Evolutionary conservation across 2,329 filamentous ascomycete genomes (phyloP).

Genomic region (Aureobasidium sp.): DNA sequence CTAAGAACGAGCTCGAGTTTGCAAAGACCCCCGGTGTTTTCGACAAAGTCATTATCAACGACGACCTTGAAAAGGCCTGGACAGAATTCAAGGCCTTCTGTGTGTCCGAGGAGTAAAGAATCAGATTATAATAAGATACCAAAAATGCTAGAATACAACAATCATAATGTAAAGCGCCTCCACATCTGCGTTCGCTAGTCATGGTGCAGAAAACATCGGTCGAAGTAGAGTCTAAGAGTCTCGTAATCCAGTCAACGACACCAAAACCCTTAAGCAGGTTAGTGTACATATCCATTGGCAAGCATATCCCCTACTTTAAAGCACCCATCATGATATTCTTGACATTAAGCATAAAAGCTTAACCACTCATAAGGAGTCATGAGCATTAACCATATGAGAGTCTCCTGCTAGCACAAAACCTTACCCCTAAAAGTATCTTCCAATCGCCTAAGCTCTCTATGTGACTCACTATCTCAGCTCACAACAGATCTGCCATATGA

Average conservation of each 20-base stretch:
- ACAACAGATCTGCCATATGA: no score
- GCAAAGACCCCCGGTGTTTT: conserved; percentile 60
- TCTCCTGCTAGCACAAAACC: no score
- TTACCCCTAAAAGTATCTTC: no score
- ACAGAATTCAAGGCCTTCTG: conserved; percentile 38
- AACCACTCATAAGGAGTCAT: no score
- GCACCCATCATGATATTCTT: no score
- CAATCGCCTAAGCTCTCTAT: no score
- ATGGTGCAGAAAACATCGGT: neutral
- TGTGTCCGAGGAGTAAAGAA: conserved; percentile 22
- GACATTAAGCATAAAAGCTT: no score
- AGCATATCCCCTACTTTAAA: no score
- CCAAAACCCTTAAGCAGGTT: neutral
- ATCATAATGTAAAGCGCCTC: neutral
- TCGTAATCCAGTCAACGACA: neutral
- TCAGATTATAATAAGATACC: neutral
- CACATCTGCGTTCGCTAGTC: neutral
- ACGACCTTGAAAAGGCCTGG: conserved; percentile 54
- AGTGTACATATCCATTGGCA: no score
- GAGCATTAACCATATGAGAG: no score
- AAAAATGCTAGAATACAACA: neutral
- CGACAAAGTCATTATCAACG: conserved; percentile 60
- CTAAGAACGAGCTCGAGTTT: conserved; percentile 67
- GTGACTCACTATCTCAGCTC: no score
- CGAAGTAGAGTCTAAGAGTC: no score